Evolutionary conservation across 2,329 filamentous ascomycete genomes (phyloP).

Genomic region (Piedraia hortae): DNA sequence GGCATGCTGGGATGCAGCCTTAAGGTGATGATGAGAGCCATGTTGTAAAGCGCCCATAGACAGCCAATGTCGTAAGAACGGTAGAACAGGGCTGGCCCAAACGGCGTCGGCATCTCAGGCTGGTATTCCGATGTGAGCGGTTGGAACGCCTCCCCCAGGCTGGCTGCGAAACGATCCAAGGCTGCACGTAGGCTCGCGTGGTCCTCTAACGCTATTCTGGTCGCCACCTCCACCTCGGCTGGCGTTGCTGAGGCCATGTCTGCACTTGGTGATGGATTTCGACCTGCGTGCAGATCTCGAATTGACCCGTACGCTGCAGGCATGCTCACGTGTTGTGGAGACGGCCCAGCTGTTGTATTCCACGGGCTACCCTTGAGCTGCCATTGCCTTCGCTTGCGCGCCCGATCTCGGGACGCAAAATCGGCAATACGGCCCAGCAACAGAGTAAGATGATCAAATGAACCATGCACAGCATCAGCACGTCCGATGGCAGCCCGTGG

Average conservation of each 20-base stretch:
- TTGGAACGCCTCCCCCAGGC: slow-evolving; percentile 48
- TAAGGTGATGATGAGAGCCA: slow-evolving; percentile 57
- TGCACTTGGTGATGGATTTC: slow-evolving; percentile 3
- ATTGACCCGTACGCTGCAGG: slow-evolving; percentile 14
- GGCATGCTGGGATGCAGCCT: slow-evolving; percentile 74
- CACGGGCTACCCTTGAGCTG: slow-evolving; percentile 27
- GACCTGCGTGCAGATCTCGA: slow-evolving; percentile 2
- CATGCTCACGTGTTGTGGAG: slow-evolving; percentile 14
- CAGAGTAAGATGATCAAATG: slow-evolving; percentile 65
- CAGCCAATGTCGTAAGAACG: slow-evolving; percentile 67
- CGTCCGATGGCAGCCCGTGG: slow-evolving; percentile 57
- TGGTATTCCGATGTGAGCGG: slow-evolving; percentile 42
- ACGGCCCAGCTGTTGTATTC: slow-evolving; percentile 18
- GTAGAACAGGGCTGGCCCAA: slow-evolving; percentile 58
- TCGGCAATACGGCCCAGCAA: slow-evolving; percentile 53
- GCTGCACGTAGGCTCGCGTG: slow-evolving; percentile 50
- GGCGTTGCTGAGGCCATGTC: slow-evolving; percentile 14
- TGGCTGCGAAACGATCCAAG: slow-evolving; percentile 36
- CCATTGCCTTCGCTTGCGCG: slow-evolving; percentile 45
- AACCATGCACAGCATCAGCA: slow-evolving; percentile 57
- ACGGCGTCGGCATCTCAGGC: slow-evolving; percentile 38
- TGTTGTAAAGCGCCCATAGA: slow-evolving; percentile 69
- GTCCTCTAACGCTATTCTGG: slow-evolving; percentile 43
- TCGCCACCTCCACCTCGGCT: slow-evolving; percentile 32
- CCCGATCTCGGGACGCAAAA: slow-evolving; percentile 51